A percentile compares a stretch with the other conserved stretches of the same genome.
Conservation (phyloP, 2,329 filamentous ascomycete genomes). For the Aspergillus nomiae region DNA sequence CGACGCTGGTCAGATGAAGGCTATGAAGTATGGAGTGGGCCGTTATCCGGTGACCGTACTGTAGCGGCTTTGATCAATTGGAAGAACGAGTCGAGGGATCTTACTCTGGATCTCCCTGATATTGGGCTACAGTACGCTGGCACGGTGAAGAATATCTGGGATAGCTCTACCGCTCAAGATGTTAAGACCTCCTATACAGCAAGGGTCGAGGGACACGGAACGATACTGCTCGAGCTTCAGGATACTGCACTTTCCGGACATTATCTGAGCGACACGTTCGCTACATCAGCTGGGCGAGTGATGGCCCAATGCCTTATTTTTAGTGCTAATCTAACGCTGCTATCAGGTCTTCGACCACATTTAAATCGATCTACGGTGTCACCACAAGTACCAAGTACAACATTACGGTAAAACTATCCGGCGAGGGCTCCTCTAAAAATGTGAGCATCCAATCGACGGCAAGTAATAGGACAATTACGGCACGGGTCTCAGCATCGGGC, state of each 20-base stretch:
- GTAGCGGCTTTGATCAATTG: constrained; percentile 56
- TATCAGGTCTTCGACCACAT: constrained; percentile 14
- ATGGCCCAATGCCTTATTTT: background rate
- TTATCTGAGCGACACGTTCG: constrained; percentile 24
- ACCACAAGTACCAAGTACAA: constrained; percentile 30
- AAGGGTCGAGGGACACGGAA: constrained; percentile 30
- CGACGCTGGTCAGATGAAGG: constrained; percentile 52
- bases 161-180: constrained; percentile 10
- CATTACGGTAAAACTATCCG: constrained; percentile 22
- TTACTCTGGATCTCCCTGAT: constrained; percentile 47
- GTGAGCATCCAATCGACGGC: constrained; percentile 14
- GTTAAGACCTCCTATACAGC: constrained; percentile 32
- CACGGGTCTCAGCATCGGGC: constrained; percentile 11
- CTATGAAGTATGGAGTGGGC: constrained; percentile 56
- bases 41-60: constrained; percentile 46
- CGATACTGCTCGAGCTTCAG: constrained; percentile 33
- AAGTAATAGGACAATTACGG: background rate
- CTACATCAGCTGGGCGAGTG: constrained; percentile 18
- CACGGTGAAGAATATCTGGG: constrained; percentile 34
- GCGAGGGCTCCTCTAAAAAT: background rate
- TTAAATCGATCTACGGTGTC: constrained; percentile 30
- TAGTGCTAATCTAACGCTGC: background rate
- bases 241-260: constrained; percentile 24
- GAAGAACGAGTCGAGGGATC: constrained; percentile 46
- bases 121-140: constrained; percentile 45